Percentiles rank a stretch among this genome's conserved stretches.
Evolutionary conservation across 352 stramenopile genomes (phyloP).

Genomic region (Pythium rhizo-oryzae): DNA sequence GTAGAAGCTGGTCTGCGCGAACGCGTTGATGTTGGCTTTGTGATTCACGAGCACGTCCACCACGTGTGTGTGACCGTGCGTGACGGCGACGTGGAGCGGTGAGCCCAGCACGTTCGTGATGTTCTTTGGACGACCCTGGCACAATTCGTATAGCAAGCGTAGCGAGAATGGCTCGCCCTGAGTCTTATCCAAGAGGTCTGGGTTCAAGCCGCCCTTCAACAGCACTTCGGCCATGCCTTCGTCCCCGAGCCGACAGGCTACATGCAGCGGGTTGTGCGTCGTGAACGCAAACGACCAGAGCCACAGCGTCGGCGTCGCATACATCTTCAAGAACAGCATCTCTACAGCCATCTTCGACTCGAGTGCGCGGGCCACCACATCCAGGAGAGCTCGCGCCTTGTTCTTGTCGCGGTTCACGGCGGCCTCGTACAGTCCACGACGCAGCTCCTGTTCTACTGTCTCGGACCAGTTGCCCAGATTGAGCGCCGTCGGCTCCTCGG

Average conservation of each 20-base stretch:
- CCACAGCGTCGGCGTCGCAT: slow-evolving; percentile 60
- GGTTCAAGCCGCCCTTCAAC: slow-evolving; percentile 61
- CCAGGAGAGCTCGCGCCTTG: slow-evolving; percentile 47
- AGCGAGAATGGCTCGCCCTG: slow-evolving; percentile 58
- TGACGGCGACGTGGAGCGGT: slow-evolving; percentile 71
- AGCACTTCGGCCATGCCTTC: slow-evolving; percentile 56
- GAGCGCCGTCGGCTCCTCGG: not conserved
- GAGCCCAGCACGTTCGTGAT: slow-evolving; percentile 67
- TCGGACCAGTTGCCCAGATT: slow-evolving; percentile 17
- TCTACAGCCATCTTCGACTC: slow-evolving; percentile 66
- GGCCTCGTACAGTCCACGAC: slow-evolving; percentile 50
- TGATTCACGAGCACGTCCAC: slow-evolving; percentile 62
- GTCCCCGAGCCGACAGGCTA: slow-evolving; percentile 69
- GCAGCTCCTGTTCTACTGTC: slow-evolving; percentile 49
- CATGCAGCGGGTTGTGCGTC: slow-evolving; percentile 73
- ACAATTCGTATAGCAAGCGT: slow-evolving; percentile 66
- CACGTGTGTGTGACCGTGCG: slow-evolving; percentile 62
- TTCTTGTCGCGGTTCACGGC: slow-evolving; percentile 45
- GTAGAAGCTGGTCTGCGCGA: slow-evolving; percentile 68
- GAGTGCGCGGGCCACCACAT: slow-evolving; percentile 51
- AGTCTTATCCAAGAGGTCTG: slow-evolving; percentile 84
- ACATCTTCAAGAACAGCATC: slow-evolving; percentile 71
- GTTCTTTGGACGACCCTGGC: slow-evolving; percentile 62
- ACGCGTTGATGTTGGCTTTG: slow-evolving; percentile 63
- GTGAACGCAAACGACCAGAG: slow-evolving; percentile 71